phyloP scores from a whole-genome alignment of 2,329 filamentous ascomycete genomes.

The Tolypocladium ovalisporum region DNA sequence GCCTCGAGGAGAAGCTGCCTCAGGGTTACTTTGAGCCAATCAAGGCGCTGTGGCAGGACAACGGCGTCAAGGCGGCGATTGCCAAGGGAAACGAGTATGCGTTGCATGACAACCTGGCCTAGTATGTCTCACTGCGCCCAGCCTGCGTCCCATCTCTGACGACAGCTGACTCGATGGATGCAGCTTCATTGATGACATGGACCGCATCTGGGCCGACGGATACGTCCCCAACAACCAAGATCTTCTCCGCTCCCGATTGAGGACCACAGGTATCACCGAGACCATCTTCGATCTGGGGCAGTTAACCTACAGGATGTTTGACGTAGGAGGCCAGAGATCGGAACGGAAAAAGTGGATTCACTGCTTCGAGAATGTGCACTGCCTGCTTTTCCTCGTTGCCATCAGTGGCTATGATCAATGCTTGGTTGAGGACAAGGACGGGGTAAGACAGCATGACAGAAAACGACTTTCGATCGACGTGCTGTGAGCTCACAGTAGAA shows the following conservation, averaged over 20 bases:
- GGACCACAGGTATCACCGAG: slow-evolving; percentile 95
- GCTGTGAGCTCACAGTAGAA: neutral
- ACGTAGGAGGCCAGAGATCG: slow-evolving; percentile 89
- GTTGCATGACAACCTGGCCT: slow-evolving; percentile 87
- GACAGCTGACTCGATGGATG: neutral
- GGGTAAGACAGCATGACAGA: slow-evolving; percentile 23
- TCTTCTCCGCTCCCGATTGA: slow-evolving; percentile 88
- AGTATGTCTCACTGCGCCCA: slow-evolving; percentile 46
- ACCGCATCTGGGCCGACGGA: slow-evolving; percentile 79
- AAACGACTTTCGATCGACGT: neutral
- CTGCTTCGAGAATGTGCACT: slow-evolving; percentile 96
- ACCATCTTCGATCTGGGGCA: slow-evolving; percentile 93
- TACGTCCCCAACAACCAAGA: slow-evolving; percentile 95
- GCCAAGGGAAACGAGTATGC: slow-evolving; percentile 93
- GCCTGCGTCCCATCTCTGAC: neutral
- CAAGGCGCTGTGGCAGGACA: slow-evolving; percentile 73
- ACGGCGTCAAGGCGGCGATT: slow-evolving; percentile 77
- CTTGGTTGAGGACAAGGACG: slow-evolving; percentile 90
- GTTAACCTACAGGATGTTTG: slow-evolving; percentile 93
- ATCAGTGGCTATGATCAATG: slow-evolving; percentile 97
- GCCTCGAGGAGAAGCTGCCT: slow-evolving; percentile 70
- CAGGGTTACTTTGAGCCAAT: slow-evolving; percentile 69
- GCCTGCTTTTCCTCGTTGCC: slow-evolving; percentile 90
- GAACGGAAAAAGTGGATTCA: slow-evolving; percentile 99
- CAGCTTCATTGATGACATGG: slow-evolving; percentile 93